Evolutionary conservation across 106 monocot species (phyloP), one percentile per base, ranked within the genome.

Genomic region (Hemerocallis citrina): DNA sequence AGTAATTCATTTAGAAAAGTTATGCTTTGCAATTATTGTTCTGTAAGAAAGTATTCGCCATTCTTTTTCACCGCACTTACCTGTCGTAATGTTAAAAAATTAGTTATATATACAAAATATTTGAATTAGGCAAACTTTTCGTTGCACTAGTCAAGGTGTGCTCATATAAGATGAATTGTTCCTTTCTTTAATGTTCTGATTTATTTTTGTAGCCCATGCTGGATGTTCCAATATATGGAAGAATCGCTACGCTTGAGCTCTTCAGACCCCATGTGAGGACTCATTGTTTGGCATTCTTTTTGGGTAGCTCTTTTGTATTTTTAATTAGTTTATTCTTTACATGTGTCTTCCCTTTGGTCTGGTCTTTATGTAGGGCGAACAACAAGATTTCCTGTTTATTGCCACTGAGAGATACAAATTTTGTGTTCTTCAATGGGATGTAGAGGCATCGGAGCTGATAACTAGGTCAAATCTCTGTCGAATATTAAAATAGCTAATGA

Each of bases 371-470:
- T 52, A 98, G 96, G 85, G 89, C 63, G 96, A 98, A 79, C 39
- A 84, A 59, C 96, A 98, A 73, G 96, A 98, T 77, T 91, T 91
- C 66, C 82, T 98, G 24, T 98, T 98, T 75, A 89, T 98, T 85
- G 87, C 96, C 17, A 98, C 91, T 3, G 90, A 91, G 55, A 79
- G 91, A 62, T 98, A 98, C 69, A 98, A 98, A 73, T 98, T 98
- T 68, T 98, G 96, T 68, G 96, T 98, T 66, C 96, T 98, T 62
- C 96, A 98, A 57, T 98, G 96, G 96, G 96, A 98, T 80, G 75
- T 55, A 77, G 91, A 91, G 52, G 54, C 87, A 35, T 84, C 96
- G 56, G 96, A 98, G 74, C 96, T 98, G 9, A 66, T 98, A 34
- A 98, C 96, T 64, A 98, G 96, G 96, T 96, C 34, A 72, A 52